These are phyloP conservation scores for Neoarthrinium moseri DNA, from an alignment of 2,329 filamentous ascomycete genomes.

Conservation along the genomic window DNA sequence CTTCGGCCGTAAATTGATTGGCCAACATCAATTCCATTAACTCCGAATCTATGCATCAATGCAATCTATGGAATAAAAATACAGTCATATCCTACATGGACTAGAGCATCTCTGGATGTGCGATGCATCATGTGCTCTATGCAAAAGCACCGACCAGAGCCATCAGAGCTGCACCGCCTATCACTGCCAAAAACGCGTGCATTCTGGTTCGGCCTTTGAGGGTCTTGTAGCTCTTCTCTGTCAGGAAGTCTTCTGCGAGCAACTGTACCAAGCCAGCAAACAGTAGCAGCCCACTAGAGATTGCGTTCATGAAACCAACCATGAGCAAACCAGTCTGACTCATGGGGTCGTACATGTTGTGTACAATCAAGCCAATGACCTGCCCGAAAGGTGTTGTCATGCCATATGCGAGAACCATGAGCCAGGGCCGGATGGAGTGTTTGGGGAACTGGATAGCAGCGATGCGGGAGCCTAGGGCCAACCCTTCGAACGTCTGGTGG, in stretches of 20 bases:
- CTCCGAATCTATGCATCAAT: too few relatives aligned
- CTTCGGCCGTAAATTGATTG: too few relatives aligned
- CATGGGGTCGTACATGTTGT: constrained; percentile 76
- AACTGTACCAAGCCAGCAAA: constrained; percentile 85
- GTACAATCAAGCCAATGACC: constrained; percentile 75
- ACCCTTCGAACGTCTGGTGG: constrained; percentile 86
- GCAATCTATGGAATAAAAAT: too few relatives aligned
- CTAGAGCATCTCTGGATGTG: too few relatives aligned
- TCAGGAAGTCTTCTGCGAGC: constrained; percentile 79
- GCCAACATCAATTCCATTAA: too few relatives aligned
- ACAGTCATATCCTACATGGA: too few relatives aligned
- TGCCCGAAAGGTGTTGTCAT: constrained; percentile 80
- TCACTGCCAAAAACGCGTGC: constrained; percentile 62
- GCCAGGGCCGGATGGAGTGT: constrained; percentile 73
- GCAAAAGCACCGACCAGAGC: constrained; percentile 72
- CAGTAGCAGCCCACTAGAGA: constrained; percentile 75
- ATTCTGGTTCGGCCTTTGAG: constrained; percentile 61
- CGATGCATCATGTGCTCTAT: constrained; percentile 37
- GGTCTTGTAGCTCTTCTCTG: constrained; percentile 70
- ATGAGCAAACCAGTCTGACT: constrained; percentile 75
- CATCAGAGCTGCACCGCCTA: constrained; percentile 66
- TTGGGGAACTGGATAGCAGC: constrained; percentile 77
- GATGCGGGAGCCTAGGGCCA: constrained; percentile 82
- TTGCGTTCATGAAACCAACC: constrained; percentile 85
- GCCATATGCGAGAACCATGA: constrained; percentile 77